Conservation (phyloP, 2,329 filamentous ascomycete genomes). For the Myriangium duriaei region DNA sequence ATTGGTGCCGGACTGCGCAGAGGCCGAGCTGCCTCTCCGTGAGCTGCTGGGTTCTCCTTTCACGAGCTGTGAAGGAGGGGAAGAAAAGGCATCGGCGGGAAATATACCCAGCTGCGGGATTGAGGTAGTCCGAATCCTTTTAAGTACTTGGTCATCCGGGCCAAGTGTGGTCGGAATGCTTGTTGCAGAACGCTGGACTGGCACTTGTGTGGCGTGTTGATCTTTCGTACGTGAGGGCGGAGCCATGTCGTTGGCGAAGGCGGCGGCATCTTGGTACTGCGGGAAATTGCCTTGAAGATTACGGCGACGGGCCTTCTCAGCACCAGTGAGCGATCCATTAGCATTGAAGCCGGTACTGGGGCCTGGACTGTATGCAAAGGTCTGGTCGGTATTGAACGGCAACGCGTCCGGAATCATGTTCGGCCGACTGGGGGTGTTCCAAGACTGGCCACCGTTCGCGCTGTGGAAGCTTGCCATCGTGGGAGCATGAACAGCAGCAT, state of each 20-base stretch:
- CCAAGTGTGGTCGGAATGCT: not conserved
- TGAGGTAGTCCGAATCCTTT: constrained; percentile 4
- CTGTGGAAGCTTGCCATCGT: constrained; percentile 1
- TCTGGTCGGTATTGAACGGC: constrained; percentile 6
- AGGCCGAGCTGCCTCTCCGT: constrained; percentile 1
- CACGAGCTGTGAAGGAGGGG: not conserved
- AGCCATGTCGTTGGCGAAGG: not conserved
- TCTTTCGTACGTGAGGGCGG: not conserved
- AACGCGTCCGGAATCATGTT: constrained; percentile 3
- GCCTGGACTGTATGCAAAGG: constrained; percentile 5
- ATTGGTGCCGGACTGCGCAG: not conserved
- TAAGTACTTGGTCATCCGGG: constrained; percentile 4
- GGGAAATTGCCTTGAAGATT: constrained; percentile 4
- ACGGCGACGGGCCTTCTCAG: not conserved
- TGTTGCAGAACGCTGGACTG: constrained; percentile 2
- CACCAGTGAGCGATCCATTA: not conserved
- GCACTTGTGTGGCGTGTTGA: not conserved
- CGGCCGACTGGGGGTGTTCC: not conserved
- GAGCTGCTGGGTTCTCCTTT: constrained; percentile 4
- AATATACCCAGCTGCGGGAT: constrained; percentile 1
- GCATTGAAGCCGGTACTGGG: constrained; percentile 1
- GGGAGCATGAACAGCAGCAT: not conserved
- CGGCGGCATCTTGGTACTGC: not conserved
- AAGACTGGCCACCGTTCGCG: not conserved
- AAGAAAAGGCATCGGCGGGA: not conserved